A percentile compares a stretch with the other conserved stretches of the same genome.
These are phyloP conservation scores for Hortaea werneckii DNA, from an alignment of 2,329 filamentous ascomycete genomes.

Conservation along the genomic window DNA sequence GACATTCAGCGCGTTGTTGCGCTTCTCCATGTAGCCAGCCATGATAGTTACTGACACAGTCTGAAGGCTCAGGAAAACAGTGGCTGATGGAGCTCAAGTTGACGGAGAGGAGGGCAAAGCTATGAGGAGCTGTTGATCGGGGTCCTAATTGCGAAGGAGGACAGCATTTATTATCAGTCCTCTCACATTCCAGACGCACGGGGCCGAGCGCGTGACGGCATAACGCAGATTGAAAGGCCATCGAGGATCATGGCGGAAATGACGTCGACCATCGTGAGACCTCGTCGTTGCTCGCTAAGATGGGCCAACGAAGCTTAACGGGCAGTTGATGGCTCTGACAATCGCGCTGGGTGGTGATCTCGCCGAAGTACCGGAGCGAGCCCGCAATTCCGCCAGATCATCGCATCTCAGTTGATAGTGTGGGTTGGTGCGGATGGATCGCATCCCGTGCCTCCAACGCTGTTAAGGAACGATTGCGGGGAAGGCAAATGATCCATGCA, in stretches of 20 bases:
- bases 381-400: no score
- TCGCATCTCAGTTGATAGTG: no score
- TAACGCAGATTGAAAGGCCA: background rate
- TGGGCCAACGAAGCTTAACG: background rate
- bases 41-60: constrained; percentile 3
- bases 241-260: background rate
- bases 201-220: background rate
- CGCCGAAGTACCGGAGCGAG: no score
- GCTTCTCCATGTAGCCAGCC: constrained; percentile 2
- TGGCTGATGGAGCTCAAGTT: background rate
- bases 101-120: background rate
- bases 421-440: no score
- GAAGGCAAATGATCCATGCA: no score
- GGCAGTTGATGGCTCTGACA: background rate
- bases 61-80: background rate
- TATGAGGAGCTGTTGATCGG: background rate
- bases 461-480: background rate
- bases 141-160: background rate
- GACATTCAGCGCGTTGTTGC: constrained; percentile 37
- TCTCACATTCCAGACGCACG: background rate
- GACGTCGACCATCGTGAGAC: background rate
- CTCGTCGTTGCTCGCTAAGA: background rate
- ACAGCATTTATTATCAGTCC: background rate
- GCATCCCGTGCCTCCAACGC: background rate
- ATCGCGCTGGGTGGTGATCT: no score